Evolutionary conservation across 2,329 filamentous ascomycete genomes (phyloP).

Genomic region (Dothistroma pini): DNA sequence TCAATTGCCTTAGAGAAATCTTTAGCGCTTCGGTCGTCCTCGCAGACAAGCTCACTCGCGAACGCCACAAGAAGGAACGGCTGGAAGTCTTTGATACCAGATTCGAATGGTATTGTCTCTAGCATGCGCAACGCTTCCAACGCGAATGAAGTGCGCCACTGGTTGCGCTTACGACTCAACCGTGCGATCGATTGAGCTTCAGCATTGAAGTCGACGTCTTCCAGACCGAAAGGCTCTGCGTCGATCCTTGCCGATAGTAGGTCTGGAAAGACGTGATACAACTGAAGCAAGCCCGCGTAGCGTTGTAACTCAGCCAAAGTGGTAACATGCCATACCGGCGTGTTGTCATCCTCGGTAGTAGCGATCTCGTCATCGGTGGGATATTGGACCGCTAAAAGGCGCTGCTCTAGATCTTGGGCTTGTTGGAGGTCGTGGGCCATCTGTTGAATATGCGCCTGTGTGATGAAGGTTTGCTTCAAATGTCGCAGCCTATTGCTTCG

Average conservation of each 20-base stretch:
- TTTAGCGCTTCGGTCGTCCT: not conserved
- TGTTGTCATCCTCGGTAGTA: slow-evolving; percentile 51
- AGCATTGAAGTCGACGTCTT: too few relatives aligned
- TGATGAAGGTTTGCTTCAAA: slow-evolving; percentile 23
- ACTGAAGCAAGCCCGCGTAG: slow-evolving; percentile 51
- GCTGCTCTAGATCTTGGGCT: slow-evolving; percentile 46
- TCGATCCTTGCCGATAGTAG: slow-evolving; percentile 12
- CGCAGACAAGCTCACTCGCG: slow-evolving; percentile 20
- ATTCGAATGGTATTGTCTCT: slow-evolving; percentile 50
- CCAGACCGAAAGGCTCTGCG: slow-evolving; percentile 18
- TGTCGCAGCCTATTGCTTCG: slow-evolving; percentile 18
- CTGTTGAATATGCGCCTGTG: slow-evolving; percentile 20
- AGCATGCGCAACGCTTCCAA: slow-evolving; percentile 51
- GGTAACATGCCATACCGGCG: slow-evolving; percentile 52
- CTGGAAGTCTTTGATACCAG: slow-evolving; percentile 53
- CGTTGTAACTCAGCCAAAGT: slow-evolving; percentile 54
- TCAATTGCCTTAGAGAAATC: not conserved
- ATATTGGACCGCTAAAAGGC: slow-evolving; percentile 47
- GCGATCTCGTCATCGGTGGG: slow-evolving; percentile 48
- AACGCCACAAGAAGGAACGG: slow-evolving; percentile 51
- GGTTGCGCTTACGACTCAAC: slow-evolving; percentile 2
- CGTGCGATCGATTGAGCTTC: not conserved
- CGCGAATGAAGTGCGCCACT: slow-evolving; percentile 52
- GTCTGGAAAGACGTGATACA: slow-evolving; percentile 54
- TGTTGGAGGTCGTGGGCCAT: slow-evolving; percentile 26